phyloP scores from a whole-genome alignment of 1,284 basidiomycete genomes.

The Kalmanozyma brasiliensis region DNA sequence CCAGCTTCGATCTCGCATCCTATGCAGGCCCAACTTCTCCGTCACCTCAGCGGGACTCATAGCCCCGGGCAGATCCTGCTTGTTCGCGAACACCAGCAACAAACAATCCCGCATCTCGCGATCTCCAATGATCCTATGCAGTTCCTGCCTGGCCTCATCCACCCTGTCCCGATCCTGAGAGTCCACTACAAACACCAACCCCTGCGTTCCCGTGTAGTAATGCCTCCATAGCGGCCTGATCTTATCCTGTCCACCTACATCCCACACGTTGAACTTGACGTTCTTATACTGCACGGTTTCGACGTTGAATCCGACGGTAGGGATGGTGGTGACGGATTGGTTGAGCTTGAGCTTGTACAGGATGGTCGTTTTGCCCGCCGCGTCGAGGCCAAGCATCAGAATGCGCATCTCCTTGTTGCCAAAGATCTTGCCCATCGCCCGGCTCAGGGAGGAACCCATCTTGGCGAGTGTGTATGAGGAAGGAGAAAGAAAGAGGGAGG shows the following conservation, averaged over 20 bases:
- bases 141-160: constrained; percentile 94
- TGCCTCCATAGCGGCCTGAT: constrained; percentile 82
- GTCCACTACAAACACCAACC: constrained; percentile 76
- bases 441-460: constrained; percentile 71
- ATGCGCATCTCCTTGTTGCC: constrained; percentile 99
- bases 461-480: background rate
- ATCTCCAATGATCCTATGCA: constrained; percentile 95
- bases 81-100: constrained; percentile 97
- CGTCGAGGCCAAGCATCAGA: constrained; percentile 88
- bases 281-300: constrained; percentile 70
- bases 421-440: constrained; percentile 84
- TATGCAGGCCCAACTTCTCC: constrained; percentile 92
- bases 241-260: constrained; percentile 70
- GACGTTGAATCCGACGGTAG: constrained; percentile 79
- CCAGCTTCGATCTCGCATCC: constrained; percentile 97
- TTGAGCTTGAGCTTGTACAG: constrained; percentile 99
- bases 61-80: constrained; percentile 97
- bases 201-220: constrained; percentile 80
- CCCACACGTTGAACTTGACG: constrained; percentile 68
- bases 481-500: no score
- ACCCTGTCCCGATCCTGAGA: constrained; percentile 89
- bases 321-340: constrained; percentile 99
- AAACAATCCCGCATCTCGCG: constrained; percentile 98
- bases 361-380: constrained; percentile 83
- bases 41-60: constrained; percentile 99